A percentile compares a stretch with the other conserved stretches of the same genome.
These are phyloP conservation scores for Pythium apleroticum DNA, from an alignment of 352 stramenopile genomes.

Conservation along the genomic window DNA sequence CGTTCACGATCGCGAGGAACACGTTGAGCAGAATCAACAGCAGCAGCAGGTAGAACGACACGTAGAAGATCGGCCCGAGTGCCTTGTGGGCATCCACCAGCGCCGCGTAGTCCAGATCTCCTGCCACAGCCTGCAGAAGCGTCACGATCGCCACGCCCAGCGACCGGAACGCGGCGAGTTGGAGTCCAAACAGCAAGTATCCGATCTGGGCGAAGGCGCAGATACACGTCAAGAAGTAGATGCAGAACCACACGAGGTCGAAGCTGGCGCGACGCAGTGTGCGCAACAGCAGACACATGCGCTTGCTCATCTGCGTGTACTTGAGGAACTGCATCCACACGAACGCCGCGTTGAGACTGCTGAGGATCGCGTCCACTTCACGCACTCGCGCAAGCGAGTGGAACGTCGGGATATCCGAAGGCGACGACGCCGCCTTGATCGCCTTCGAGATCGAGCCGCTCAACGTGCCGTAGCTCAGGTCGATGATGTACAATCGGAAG, in stretches of 20 bases:
- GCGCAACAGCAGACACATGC: conserved; percentile 56
- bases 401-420: conserved; percentile 39
- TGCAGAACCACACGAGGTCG: conserved; percentile 61
- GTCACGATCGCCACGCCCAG: conserved; percentile 52
- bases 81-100: conserved; percentile 44
- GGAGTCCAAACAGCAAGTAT: conserved; percentile 57
- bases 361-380: conserved; percentile 44
- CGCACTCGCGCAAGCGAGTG: conserved; percentile 37
- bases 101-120: conserved; percentile 52
- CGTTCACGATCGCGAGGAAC: conserved; percentile 73
- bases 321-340: conserved; percentile 70
- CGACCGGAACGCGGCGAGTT: conserved; percentile 54
- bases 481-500: conserved; percentile 53
- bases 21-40: conserved; percentile 74
- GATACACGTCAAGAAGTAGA: conserved; percentile 59
- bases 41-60: conserved; percentile 69
- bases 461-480: conserved; percentile 55
- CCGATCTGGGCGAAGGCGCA: conserved; percentile 67
- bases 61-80: conserved; percentile 67
- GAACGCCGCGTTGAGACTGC: conserved; percentile 46
- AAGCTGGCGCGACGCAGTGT: conserved; percentile 46
- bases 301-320: conserved; percentile 66
- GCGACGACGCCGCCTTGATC: conserved; percentile 13
- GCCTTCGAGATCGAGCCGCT: conserved; percentile 32
- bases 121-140: conserved; percentile 57